Evolutionary conservation across 2,329 filamentous ascomycete species (phyloP).

Genomic region (Massarina eburnea): DNA sequence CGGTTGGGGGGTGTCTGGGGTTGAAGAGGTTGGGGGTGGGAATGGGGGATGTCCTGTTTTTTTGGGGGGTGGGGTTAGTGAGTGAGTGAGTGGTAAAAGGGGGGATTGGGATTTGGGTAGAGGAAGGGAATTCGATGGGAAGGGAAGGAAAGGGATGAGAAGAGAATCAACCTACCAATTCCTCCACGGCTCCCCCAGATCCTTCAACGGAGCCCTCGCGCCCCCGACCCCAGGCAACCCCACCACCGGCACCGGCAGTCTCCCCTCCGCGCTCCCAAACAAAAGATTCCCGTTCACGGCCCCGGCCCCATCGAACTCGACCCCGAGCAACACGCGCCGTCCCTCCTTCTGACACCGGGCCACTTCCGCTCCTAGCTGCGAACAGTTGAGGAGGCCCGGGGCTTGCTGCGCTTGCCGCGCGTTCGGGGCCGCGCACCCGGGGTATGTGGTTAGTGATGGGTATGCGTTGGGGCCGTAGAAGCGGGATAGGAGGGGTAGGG

Average conservation of each 20-base stretch:
- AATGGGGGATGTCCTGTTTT: not conserved
- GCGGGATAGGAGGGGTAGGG: slow-evolving; percentile 35
- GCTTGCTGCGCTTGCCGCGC: slow-evolving; percentile 34
- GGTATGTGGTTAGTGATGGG: slow-evolving; percentile 37
- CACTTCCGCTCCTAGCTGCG: slow-evolving; percentile 37
- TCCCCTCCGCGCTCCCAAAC: slow-evolving; percentile 17
- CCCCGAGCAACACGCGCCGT: slow-evolving; percentile 45
- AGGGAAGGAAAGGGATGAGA: no score
- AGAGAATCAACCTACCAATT: no score
- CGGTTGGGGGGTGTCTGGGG: slow-evolving; percentile 12
- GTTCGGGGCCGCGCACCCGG: slow-evolving; percentile 37
- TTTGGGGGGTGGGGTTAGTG: no score
- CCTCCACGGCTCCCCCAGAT: no score
- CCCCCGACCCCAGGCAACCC: no score
- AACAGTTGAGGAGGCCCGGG: slow-evolving; percentile 43
- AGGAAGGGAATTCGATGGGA: no score
- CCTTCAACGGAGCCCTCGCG: no score
- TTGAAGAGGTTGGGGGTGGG: slow-evolving; percentile 20
- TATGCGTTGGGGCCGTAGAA: slow-evolving; percentile 37
- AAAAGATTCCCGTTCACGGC: slow-evolving; percentile 18
- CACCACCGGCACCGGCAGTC: no score
- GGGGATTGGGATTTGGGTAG: no score
- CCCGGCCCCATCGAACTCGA: slow-evolving; percentile 32
- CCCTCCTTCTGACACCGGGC: slow-evolving; percentile 41
- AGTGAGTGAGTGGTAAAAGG: no score